Conservation (phyloP, 345 rosid genomes). For the Citrus glauca region DNA sequence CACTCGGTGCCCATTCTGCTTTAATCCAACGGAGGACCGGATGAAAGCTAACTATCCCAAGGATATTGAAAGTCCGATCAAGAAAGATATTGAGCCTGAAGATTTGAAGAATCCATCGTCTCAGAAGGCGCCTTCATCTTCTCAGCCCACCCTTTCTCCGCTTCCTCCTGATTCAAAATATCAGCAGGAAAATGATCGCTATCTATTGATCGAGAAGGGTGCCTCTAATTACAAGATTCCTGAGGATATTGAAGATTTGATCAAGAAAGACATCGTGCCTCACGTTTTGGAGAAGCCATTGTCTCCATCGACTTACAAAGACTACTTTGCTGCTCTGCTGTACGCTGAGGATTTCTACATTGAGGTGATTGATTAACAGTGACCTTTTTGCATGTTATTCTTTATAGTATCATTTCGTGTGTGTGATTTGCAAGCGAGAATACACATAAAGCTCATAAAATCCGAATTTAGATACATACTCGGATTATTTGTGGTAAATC, state of each 20-base stretch:
- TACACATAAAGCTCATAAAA: too few relatives aligned
- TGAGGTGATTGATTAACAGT: conserved; percentile 16
- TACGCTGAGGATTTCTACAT: conserved; percentile 29
- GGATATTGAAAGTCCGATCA: background rate
- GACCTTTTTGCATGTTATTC: background rate
- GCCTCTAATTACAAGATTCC: conserved; percentile 18
- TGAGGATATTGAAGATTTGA: conserved; percentile 9
- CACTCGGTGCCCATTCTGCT: background rate
- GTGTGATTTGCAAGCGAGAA: too few relatives aligned
- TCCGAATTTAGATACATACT: too few relatives aligned
- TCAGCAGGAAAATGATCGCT: background rate
- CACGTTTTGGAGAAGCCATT: conserved; percentile 9
- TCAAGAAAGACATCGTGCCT: conserved; percentile 22
- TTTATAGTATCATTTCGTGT: background rate
- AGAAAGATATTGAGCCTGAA: too few relatives aligned
- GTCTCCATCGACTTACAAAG: conserved; percentile 23
- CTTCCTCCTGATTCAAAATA: background rate
- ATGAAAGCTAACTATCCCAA: background rate
- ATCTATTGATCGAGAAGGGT: conserved; percentile 6
- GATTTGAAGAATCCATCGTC: background rate
- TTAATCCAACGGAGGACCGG: background rate
- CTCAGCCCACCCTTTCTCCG: conserved; percentile 6
- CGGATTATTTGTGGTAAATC: too few relatives aligned
- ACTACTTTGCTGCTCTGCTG: conserved; percentile 25
- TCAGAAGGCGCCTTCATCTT: background rate